Conservation (phyloP, 1,139 yeast genomes). For the Torulaspora globosa region DNA sequence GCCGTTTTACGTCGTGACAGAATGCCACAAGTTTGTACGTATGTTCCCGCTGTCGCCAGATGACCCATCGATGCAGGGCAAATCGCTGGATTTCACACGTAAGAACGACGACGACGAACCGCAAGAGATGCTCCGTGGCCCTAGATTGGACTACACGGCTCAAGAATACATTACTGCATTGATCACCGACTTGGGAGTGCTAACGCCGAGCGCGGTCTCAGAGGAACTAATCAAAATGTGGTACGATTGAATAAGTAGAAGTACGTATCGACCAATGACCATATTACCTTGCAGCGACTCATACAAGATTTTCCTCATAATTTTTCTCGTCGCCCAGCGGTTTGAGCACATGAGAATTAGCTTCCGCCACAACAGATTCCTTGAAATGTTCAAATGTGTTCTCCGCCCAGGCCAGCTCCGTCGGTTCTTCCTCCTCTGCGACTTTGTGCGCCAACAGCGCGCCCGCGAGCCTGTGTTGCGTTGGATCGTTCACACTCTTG, state of each 20-base stretch:
- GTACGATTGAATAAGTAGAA: constrained; percentile 60
- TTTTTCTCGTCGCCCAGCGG: constrained; percentile 24
- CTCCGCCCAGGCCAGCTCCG: constrained; percentile 31
- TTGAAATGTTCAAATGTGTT: constrained; percentile 31
- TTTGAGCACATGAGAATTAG: constrained; percentile 22
- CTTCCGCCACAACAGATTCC: constrained; percentile 29
- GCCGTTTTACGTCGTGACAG: constrained; percentile 93
- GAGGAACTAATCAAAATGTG: constrained; percentile 97
- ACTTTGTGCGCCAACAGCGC: constrained; percentile 69
- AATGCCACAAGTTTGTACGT: constrained; percentile 93
- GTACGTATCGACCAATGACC: constrained; percentile 6
- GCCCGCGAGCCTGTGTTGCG: constrained; percentile 66
- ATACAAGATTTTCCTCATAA: constrained; percentile 25
- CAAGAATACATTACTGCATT: constrained; percentile 93
- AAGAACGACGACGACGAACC: constrained; percentile 34
- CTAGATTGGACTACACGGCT: constrained; percentile 84
- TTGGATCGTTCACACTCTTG: constrained; percentile 55
- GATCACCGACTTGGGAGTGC: constrained; percentile 91
- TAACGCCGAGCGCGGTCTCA: constrained; percentile 95
- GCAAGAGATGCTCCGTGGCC: constrained; percentile 41
- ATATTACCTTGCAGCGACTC: constrained; percentile 4
- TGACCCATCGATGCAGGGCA: constrained; percentile 69
- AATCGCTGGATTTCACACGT: constrained; percentile 44
- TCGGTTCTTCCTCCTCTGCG: constrained; percentile 70
- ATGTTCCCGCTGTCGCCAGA: constrained; percentile 91